phyloP scores from a whole-genome alignment of 129 eudicot species.

The sunflower (Helianthus annuus) region HanXRQr2.0-SUNRISE NC_035440.2:5087483-5087982 shows the following conservation, averaged over 20 bases:
- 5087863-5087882: slow-evolving; percentile 24
- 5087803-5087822: slow-evolving; percentile 69
- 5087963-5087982: not conserved
- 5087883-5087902: slow-evolving; percentile 37
- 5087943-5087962: not conserved
- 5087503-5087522: no score
- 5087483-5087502: no score
- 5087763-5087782: slow-evolving; percentile 81
- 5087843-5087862: slow-evolving; percentile 50
- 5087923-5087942: not conserved
- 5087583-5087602: no score
- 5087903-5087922: slow-evolving; percentile 29
- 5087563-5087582: no score
- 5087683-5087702: no score
- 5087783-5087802: slow-evolving; percentile 67
- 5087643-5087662: no score
- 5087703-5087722: not conserved
- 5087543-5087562: no score
- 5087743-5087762: not conserved
- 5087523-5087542: no score
- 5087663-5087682: no score
- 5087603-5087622: no score
- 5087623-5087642: no score
- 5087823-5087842: slow-evolving; percentile 69
- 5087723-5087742: slow-evolving; percentile 1